A percentile compares a stretch with the other conserved stretches of the same genome.
phyloP scores from a whole-genome alignment of 108 stramenopile genomes.

The Cyclotella cryptica region DNA sequence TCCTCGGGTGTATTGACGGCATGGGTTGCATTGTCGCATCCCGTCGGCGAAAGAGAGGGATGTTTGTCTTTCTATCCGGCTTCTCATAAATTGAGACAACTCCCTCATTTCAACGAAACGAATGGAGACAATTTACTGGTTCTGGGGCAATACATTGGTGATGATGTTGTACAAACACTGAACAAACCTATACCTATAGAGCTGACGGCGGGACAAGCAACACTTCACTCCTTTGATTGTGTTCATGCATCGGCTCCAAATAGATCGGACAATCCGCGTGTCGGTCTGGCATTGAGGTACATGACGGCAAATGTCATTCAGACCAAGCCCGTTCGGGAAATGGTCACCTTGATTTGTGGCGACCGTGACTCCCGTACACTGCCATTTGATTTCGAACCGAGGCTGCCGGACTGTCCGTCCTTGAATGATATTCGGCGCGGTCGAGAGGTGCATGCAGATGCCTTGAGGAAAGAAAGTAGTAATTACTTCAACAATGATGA shows the following conservation, averaged over 20 bases:
- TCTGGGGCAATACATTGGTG: conserved; percentile 42
- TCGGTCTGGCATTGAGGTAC: conserved; percentile 51
- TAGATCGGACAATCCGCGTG: conserved; percentile 25
- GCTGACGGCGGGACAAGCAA: conserved; percentile 15
- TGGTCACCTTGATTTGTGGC: conserved; percentile 40
- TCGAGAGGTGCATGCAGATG: conserved; percentile 27
- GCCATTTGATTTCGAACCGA: conserved; percentile 41
- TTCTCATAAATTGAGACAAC: conserved; percentile 43
- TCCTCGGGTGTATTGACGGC: conserved; percentile 36
- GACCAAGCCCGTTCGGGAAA: conserved; percentile 38
- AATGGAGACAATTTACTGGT: conserved; percentile 41
- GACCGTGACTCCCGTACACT: neutral
- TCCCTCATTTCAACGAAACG: conserved; percentile 25
- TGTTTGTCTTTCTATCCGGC: conserved; percentile 49
- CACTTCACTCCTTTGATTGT: conserved; percentile 24
- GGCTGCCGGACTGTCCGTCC: conserved; percentile 18
- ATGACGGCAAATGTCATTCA: conserved; percentile 30
- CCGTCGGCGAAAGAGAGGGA: conserved; percentile 43
- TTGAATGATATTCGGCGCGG: conserved; percentile 29
- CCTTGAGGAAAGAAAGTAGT: conserved; percentile 34
- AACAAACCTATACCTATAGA: conserved; percentile 10
- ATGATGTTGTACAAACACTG: neutral
- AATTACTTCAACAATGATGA: conserved; percentile 42
- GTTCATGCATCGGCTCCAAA: conserved; percentile 47
- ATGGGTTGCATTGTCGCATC: conserved; percentile 56